Conservation (phyloP, 306 rosid species). For the Astragalus glycyphyllos region DNA sequence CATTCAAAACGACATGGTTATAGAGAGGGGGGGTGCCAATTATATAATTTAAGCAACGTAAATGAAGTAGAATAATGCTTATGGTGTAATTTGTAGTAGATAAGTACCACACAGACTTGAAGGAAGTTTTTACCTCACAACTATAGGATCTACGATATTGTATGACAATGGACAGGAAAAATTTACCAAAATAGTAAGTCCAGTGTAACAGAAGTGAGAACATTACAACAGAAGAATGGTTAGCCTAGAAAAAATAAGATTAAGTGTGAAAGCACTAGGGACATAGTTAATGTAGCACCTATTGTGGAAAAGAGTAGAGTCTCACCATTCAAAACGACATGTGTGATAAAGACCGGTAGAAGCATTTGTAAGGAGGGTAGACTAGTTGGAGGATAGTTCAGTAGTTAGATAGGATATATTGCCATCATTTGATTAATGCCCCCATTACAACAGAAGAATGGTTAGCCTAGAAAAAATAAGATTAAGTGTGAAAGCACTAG, state of each 20-base stretch:
- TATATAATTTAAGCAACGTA: background rate
- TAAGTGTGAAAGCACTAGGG: background rate
- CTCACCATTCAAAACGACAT: no score
- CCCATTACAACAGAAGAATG: background rate
- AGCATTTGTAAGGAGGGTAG: background rate
- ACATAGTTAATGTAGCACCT: background rate
- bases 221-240: background rate
- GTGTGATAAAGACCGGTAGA: background rate
- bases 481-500: background rate
- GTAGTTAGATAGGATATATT: background rate
- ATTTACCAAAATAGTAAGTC: background rate
- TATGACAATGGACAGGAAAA: background rate
- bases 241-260: background rate
- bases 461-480: background rate
- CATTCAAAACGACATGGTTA: background rate
- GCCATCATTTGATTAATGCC: background rate
- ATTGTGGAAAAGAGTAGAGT: background rate
- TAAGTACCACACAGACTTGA: background rate
- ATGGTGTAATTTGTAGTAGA: background rate
- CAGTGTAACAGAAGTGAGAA: background rate
- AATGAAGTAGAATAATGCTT: constrained; percentile 11
- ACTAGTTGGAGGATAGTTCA: constrained; percentile 5
- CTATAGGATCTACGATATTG: constrained; percentile 2
- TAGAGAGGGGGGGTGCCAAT: background rate
- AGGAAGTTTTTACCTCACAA: background rate